Evolutionary conservation across 345 rosid species (phyloP).

Genomic region (Eucalyptus leucophloia): DNA sequence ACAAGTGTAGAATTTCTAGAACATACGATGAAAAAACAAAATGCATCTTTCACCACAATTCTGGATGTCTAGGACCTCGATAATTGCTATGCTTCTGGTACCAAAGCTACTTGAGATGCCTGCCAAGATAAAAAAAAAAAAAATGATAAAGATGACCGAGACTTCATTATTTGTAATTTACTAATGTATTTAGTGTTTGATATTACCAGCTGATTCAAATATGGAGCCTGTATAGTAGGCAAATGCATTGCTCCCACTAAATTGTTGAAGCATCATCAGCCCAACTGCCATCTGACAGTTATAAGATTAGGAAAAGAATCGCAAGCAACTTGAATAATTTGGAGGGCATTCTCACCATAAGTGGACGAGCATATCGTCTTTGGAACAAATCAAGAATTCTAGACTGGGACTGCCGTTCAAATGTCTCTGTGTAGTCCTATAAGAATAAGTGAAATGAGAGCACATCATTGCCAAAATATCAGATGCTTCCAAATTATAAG

Average conservation of each 20-base stretch:
- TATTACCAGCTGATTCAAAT: constrained; percentile 32
- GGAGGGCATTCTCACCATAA: constrained; percentile 2
- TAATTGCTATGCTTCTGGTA: background rate
- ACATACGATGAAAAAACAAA: background rate
- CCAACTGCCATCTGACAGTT: constrained; percentile 35
- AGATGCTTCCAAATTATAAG: background rate
- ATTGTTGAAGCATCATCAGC: constrained; percentile 29
- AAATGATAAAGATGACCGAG: background rate
- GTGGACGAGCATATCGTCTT: constrained; percentile 17
- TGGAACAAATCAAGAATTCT: constrained; percentile 20
- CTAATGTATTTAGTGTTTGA: background rate
- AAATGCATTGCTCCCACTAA: constrained; percentile 26
- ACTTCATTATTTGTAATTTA: background rate
- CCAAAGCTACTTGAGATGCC: background rate
- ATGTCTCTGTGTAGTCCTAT: constrained; percentile 18
- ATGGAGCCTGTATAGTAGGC: constrained; percentile 31
- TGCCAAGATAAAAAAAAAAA: background rate
- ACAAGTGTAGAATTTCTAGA: background rate
- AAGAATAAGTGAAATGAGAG: background rate
- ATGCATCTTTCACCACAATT: background rate
- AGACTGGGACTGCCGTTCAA: constrained; percentile 3
- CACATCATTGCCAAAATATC: background rate
- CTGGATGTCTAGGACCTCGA: background rate
- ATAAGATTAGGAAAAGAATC: background rate
- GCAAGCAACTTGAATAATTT: too few species aligned